Evolutionary conservation across 2,329 filamentous ascomycete species (phyloP).

Genomic region (Clonostachys solani): DNA sequence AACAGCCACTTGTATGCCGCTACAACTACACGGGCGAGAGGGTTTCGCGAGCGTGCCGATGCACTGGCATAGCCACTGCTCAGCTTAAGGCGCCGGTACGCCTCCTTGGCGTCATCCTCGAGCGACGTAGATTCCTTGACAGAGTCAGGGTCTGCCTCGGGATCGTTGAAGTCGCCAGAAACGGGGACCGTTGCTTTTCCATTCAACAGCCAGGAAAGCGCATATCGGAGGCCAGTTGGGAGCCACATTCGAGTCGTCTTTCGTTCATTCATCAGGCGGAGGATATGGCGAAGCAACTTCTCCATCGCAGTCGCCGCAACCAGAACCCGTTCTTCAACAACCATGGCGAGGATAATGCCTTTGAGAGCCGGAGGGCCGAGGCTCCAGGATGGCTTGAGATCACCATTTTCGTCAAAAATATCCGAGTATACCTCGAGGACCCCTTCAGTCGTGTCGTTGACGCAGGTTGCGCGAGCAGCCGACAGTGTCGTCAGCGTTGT

Average conservation of each 20-base stretch:
- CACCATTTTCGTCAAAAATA: conserved; percentile 34
- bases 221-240: conserved; percentile 31
- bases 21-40: conserved; percentile 15
- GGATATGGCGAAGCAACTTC: conserved; percentile 26
- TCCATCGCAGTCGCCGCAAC: conserved; percentile 18
- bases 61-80: background rate
- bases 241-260: conserved; percentile 32
- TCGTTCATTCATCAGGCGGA: conserved; percentile 25
- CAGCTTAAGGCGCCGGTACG: conserved; percentile 4
- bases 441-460: conserved; percentile 27
- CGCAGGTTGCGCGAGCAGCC: conserved; percentile 14
- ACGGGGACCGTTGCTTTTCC: conserved; percentile 10
- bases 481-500: conserved; percentile 17
- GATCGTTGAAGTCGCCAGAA: background rate
- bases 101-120: conserved; percentile 21
- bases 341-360: conserved; percentile 39
- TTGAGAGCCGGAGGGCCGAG: conserved; percentile 19
- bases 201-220: conserved; percentile 28
- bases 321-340: conserved; percentile 37
- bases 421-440: conserved; percentile 31
- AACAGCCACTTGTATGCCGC: conserved; percentile 32
- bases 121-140: background rate
- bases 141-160: conserved; percentile 1
- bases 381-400: conserved; percentile 18
- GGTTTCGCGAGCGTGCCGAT: conserved; percentile 7